Conservation (phyloP, 176 grass and related monocot species). For the Oryza australiensis region DNA sequence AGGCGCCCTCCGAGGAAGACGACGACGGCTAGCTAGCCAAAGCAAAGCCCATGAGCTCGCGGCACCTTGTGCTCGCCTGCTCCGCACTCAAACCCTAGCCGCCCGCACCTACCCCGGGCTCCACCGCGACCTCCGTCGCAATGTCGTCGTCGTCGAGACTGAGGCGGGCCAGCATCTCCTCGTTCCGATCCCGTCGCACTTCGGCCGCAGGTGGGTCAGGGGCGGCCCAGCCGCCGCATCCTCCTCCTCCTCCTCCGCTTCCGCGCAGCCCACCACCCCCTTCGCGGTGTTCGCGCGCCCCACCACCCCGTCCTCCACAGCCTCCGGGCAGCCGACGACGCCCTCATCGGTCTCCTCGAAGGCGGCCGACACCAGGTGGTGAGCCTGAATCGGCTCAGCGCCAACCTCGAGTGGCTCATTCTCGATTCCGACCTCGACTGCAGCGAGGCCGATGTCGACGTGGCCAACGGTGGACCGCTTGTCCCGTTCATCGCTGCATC, state of each 20-base stretch:
- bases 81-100: conserved; percentile 54
- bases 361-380: conserved; percentile 38
- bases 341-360: conserved; percentile 54
- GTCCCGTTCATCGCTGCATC: conserved; percentile 93
- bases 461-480: conserved; percentile 53
- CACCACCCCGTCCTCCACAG: conserved; percentile 47
- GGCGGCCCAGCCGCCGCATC: conserved; percentile 14
- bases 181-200: conserved; percentile 85
- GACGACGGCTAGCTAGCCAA: conserved; percentile 42
- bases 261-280: conserved; percentile 43
- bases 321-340: conserved; percentile 49
- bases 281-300: conserved; percentile 59
- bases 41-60: conserved; percentile 48
- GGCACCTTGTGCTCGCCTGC: conserved; percentile 13
- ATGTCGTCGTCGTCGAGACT: conserved; percentile 87
- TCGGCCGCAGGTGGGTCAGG: conserved; percentile 5
- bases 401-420: conserved; percentile 76
- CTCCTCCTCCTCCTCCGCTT: conserved; percentile 19
- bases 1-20: conserved; percentile 46
- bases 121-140: conserved; percentile 25
- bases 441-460: conserved; percentile 82
- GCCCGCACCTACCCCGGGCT: not conserved
- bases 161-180: conserved; percentile 83
- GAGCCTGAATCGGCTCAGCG: conserved; percentile 75
- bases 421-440: conserved; percentile 65